Base-by-base conservation (phyloP, 2,329 filamentous ascomycete species). In the Aureobasidium sp. region DNA sequence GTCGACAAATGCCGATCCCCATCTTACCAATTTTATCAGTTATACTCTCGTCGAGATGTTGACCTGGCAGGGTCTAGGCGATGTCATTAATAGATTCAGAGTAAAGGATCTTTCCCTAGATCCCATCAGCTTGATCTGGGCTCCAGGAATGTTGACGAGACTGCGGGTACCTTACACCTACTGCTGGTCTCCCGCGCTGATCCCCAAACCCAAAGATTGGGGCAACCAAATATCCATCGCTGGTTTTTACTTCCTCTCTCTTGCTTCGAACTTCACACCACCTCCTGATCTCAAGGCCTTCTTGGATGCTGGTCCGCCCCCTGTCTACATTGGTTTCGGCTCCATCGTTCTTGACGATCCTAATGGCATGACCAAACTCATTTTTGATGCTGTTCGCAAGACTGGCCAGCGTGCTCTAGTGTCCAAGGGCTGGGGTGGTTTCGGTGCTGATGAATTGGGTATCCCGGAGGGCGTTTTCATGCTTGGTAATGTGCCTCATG, bases 1-100 rank as follows among this genome's bases (percentile, higher is more conserved):
- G 65, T 85, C 84, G 1, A 85, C 87, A 0, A 91, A 91, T 67
- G 87, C 88, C 1, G 90, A 95, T 68, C 79, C 84, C 4, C 83
- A 83, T n/a, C 81, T 90, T 63, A 88, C 89, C 0, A 96, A 95
- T 67, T 93, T 90, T 69, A 81, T 95, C 62, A 89, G 88, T 0
- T 96, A 96, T 68, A 86, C 88, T 0, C 78, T 96, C 21, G 89
- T 96, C 3, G 91, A 96, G 66, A 90, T 95, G 84, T 85, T 96
- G 81, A 93, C 91, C 11, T 96, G 89, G 89, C 90, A 95, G 72
- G 90, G 90, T 0, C 54, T 96, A 7, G 91, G 91, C 37, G 91
- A 96, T 73, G 79, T 96, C 2, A 91, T 96, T 69, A 96, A 96
- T 70, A 82, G 85, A 9, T 96, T 95, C 68, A 81, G 91, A 59